Base-by-base conservation (phyloP, 805 yeast species). In the Zygosaccharomyces gambellarensis region DNA sequence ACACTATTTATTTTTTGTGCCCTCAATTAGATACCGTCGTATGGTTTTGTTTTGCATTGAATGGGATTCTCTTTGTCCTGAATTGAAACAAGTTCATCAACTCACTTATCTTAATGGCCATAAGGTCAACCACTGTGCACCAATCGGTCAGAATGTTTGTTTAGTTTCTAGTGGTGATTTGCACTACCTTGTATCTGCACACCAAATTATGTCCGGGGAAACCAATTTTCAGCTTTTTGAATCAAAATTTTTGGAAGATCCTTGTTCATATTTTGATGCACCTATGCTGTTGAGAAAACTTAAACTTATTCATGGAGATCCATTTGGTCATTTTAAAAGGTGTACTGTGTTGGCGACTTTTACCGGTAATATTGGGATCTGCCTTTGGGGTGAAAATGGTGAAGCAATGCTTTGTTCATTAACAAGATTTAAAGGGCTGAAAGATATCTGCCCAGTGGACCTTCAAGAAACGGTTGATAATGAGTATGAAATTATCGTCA, bases 171-270 rank as follows among this genome's bases (percentile, higher is more conserved):
- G 58, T 4, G 46, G 41, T 7, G 49, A 43, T 4, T 42, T 45
- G 4, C 36, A 61, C 9, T 46, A 53, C 2, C 27, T 63, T 2
- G 50, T 64, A 2, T 58, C 63, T 7, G 63, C 65, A 2, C 60
- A 58, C 38, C 68, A 65, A 49, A 53, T 65, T 2, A 56, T 63
- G 55, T 64, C 68, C 1, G 69, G 68, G 1, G 67, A 65, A 39
- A 53, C 60, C 0, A 39, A 47, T 12, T 61, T 57, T 36, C 23
- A 29, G 4, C 43, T 36, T 2, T 48, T 51, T 8, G 48, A 54
- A 10, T 23, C 49, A 2, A 48, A 45, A 12, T 42, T 42, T 28
- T 30, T 62, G 19, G 56, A 41, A 38, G 61, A 59, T 4, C 48
- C 60, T 4, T 53, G 51, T 30, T 54, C 57, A 6, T 55, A 50